Conservation (phyloP, 371 early-diverging fungal species). For the Mucor lusitanicus region DNA sequence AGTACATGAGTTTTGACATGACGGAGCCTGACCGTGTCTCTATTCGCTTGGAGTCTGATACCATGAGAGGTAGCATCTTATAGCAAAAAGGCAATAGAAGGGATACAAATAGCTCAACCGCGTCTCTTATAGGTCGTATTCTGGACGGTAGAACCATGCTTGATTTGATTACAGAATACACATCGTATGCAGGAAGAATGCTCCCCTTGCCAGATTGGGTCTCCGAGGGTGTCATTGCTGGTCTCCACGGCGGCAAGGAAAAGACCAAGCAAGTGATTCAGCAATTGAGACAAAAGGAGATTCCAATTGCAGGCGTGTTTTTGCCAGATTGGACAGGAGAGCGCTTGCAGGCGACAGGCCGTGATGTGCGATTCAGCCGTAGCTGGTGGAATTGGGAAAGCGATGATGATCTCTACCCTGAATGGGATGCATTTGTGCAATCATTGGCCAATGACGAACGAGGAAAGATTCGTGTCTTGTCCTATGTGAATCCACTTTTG, state of each 20-base stretch:
- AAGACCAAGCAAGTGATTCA: conserved; percentile 36
- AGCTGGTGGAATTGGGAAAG: conserved; percentile 60
- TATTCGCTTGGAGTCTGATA: conserved; percentile 36
- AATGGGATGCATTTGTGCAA: conserved; percentile 44
- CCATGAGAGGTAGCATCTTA: conserved; percentile 22
- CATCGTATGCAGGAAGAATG: conserved; percentile 51
- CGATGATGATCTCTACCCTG: conserved; percentile 42
- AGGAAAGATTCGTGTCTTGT: conserved; percentile 27
- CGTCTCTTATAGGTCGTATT: conserved; percentile 34
- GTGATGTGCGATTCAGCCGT: conserved; percentile 23
- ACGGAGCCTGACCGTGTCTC: conserved; percentile 36
- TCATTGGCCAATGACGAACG: conserved; percentile 18
- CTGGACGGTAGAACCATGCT: conserved; percentile 46
- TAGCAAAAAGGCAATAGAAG: neutral
- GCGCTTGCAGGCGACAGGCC: conserved; percentile 29
- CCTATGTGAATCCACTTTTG: conserved; percentile 51
- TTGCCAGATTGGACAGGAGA: conserved; percentile 56
- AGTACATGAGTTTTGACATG: conserved; percentile 57
- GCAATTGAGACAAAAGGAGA: conserved; percentile 23
- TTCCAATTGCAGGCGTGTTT: conserved; percentile 47
- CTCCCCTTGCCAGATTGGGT: conserved; percentile 52
- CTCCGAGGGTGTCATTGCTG: conserved; percentile 43
- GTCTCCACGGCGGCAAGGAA: conserved; percentile 50
- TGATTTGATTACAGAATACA: conserved; percentile 50
- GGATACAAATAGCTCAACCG: too few species aligned